Evolutionary conservation across 148 eudicot genomes (phyloP).

Genomic region (Beta vulgaris): DNA sequence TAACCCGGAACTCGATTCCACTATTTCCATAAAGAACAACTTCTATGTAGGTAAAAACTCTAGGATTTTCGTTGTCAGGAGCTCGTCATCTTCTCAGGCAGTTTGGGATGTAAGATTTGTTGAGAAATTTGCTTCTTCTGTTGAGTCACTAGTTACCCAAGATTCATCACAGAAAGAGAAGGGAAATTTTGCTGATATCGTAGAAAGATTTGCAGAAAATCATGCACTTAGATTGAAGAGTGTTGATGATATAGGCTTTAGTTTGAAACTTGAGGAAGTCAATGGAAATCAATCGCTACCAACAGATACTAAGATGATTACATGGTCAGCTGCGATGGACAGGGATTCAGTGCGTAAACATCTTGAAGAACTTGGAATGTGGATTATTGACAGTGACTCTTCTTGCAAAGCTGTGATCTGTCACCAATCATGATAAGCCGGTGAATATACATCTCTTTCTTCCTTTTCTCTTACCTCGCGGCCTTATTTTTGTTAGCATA

Average conservation of each 20-base stretch:
- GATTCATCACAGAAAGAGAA: slow-evolving; percentile 24
- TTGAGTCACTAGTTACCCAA: slow-evolving; percentile 27
- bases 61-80: slow-evolving; percentile 39
- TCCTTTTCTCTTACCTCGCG: neutral
- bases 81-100: slow-evolving; percentile 46
- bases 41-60: slow-evolving; percentile 47
- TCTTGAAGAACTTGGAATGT: slow-evolving; percentile 53
- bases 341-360: slow-evolving; percentile 37
- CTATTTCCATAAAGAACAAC: slow-evolving; percentile 30
- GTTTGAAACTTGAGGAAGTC: slow-evolving; percentile 32
- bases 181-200: slow-evolving; percentile 33
- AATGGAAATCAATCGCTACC: slow-evolving; percentile 35
- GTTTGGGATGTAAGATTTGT: slow-evolving; percentile 48
- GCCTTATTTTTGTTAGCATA: neutral
- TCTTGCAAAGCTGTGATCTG: slow-evolving; percentile 81
- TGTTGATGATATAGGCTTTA: slow-evolving; percentile 40
- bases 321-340: slow-evolving; percentile 56
- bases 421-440: slow-evolving; percentile 44
- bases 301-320: slow-evolving; percentile 39
- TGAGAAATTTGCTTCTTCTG: slow-evolving; percentile 25
- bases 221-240: slow-evolving; percentile 33
- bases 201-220: slow-evolving; percentile 39
- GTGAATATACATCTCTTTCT: neutral
- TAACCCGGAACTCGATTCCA: slow-evolving; percentile 33
- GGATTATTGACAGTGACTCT: slow-evolving; percentile 65